Evolutionary conservation across 345 rosid species (phyloP).

Genomic region (Adansonia digitata): DNA sequence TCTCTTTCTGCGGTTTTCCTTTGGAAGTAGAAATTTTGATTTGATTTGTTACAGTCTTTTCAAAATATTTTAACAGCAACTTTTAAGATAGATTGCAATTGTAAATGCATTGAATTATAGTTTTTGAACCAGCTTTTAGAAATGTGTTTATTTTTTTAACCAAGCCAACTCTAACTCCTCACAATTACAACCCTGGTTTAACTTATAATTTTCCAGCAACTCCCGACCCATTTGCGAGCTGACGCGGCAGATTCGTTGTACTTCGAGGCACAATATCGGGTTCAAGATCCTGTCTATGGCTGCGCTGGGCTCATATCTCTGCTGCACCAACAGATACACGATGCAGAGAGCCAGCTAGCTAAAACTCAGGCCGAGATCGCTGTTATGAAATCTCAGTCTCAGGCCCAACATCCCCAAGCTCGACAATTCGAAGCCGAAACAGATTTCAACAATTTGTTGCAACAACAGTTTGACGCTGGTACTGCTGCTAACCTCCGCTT

Average conservation of each 20-base stretch:
- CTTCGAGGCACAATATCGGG: constrained; percentile 54
- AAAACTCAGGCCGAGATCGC: constrained; percentile 45
- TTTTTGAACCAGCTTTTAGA: neutral
- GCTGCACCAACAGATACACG: constrained; percentile 46
- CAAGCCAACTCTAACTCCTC: no score
- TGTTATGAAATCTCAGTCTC: neutral
- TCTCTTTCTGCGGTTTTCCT: neutral
- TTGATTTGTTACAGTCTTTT: neutral
- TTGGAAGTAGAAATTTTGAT: neutral
- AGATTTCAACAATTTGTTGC: neutral
- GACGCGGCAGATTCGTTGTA: constrained; percentile 48
- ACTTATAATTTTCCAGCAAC: constrained; percentile 26
- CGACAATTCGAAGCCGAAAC: neutral
- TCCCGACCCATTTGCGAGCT: constrained; percentile 37
- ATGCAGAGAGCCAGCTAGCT: constrained; percentile 35
- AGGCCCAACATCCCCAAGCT: neutral
- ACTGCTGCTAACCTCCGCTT: neutral
- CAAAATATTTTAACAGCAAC: no score
- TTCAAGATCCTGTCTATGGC: constrained; percentile 58
- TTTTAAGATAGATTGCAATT: no score
- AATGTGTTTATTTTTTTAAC: no score
- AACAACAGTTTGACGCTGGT: neutral
- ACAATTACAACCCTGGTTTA: no score
- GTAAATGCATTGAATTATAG: neutral
- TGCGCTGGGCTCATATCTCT: constrained; percentile 44